phyloP scores from a whole-genome alignment of 495 filamentous ascomycete species.

The Aspergillus panamensis region DNA sequence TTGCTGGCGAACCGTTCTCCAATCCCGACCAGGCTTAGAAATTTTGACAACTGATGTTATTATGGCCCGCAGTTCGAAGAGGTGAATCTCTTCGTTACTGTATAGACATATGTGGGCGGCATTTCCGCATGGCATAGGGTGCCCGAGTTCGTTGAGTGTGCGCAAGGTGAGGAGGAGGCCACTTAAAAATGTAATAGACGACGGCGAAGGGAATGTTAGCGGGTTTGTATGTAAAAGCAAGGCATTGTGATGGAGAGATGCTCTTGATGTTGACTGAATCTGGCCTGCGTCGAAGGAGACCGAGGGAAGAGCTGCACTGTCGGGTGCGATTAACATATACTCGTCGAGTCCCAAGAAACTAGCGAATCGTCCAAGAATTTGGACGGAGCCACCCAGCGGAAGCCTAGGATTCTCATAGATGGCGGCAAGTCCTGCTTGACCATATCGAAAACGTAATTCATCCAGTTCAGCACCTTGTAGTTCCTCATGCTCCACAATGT shows the following conservation, averaged over 20 bases:
- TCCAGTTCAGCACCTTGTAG: constrained; percentile 50
- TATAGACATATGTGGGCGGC: constrained; percentile 42
- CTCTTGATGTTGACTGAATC: constrained; percentile 44
- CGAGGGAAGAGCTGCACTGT: constrained; percentile 25
- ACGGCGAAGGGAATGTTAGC: constrained; percentile 61
- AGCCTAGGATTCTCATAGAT: constrained; percentile 66
- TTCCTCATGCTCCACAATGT: constrained; percentile 45
- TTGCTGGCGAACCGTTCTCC: constrained; percentile 61
- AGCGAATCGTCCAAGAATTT: constrained; percentile 58
- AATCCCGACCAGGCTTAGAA: constrained; percentile 60
- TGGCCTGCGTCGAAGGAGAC: constrained; percentile 34
- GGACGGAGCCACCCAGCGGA: constrained; percentile 58
- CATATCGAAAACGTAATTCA: constrained; percentile 60
- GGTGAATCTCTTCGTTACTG: constrained; percentile 59
- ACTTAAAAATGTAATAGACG: constrained; percentile 61
- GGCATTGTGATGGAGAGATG: constrained; percentile 49
- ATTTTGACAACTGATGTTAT: constrained; percentile 53
- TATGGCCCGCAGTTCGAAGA: constrained; percentile 57
- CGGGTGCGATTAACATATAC: constrained; percentile 34
- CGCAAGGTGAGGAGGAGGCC: constrained; percentile 65
- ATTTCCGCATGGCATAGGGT: constrained; percentile 55
- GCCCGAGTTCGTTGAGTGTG: constrained; percentile 58
- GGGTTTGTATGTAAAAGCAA: constrained; percentile 61
- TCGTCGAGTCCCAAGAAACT: constrained; percentile 58
- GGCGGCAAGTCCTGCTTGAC: constrained; percentile 66